Evolutionary conservation across 2,329 filamentous ascomycete species (phyloP), one percentile per base, ranked within the genome.

Genomic region (Cyphellophora attinorum): DNA sequence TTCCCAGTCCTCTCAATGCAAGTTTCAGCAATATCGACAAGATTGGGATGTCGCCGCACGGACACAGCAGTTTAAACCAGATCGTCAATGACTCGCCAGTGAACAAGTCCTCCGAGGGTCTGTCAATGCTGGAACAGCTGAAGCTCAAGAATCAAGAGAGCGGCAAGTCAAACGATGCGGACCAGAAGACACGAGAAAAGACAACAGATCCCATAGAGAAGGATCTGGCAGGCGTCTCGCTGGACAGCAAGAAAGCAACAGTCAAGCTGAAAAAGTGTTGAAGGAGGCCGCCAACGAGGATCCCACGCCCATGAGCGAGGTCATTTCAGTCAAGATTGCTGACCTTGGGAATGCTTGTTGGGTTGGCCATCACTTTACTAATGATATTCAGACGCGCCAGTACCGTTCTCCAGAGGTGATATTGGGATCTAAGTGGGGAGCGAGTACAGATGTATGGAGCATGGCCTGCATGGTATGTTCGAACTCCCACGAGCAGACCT

Each of bases 381-480:
- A 98, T 56, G 91, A 98, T 57, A 98, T 98, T 52, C 91, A 98
- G 59, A 98, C 91, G 6, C 74, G 91, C 52, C 91, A 98, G 62
- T 98, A 98, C 60, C 74, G 91, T 38, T 96, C 91, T 2, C 91
- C 91, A 2, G 91, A 98, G 61, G 91, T 98, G 37, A 96, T 98
- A 41, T 67, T 98, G 13, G 91, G 91, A 25, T 78, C 86, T 3
- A 96, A 96, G 67, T 98, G 91, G 91, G 91, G 91, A 48, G 91
- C 91, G n/a, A 96, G 89, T 56, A 96, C 91, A 2, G 91, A 98
- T 61, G 84, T 96, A 5, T 98, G 91, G 91, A 96, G 89, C 62
- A 98, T 98, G 91, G 88, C 91, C 39, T 84, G 84, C 48, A 98
- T 98, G 91, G 91, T 96, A 71, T 51, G 76, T 35, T 27, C 33